Evolutionary conservation across 1,284 basidiomycete species (phyloP).

Genomic region (Uromyces viciae-fabae): DNA sequence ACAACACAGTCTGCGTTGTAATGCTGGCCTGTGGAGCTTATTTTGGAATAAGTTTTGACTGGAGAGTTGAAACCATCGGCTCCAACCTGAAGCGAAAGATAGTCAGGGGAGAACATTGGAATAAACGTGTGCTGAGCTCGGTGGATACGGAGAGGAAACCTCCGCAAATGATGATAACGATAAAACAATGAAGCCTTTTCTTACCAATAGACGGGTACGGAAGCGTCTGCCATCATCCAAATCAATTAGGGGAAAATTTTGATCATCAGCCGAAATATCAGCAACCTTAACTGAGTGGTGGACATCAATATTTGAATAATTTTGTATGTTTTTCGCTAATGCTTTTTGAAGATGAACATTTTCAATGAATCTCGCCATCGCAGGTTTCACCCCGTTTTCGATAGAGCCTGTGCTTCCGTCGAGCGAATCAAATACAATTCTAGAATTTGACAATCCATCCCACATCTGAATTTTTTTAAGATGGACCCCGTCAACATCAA

Average conservation of each 20-base stretch:
- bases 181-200: conserved; percentile 48
- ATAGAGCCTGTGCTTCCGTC: conserved; percentile 57
- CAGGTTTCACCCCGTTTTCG: conserved; percentile 53
- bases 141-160: too few relatives aligned
- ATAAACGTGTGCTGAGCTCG: not conserved
- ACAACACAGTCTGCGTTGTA: conserved; percentile 89
- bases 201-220: conserved; percentile 68
- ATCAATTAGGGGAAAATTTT: conserved; percentile 68
- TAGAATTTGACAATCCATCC: conserved; percentile 79
- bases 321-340: conserved; percentile 61
- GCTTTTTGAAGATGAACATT: conserved; percentile 84
- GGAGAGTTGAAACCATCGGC: conserved; percentile 95
- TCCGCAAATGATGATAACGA: not conserved
- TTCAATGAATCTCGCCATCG: conserved; percentile 77
- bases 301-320: conserved; percentile 53
- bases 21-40: conserved; percentile 83
- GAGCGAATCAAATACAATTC: conserved; percentile 67
- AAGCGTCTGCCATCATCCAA: conserved; percentile 65
- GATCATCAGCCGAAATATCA: conserved; percentile 48
- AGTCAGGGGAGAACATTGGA: not conserved
- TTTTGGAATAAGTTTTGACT: conserved; percentile 79
- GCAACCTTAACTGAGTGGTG: conserved; percentile 50
- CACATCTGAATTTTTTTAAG: conserved; percentile 65
- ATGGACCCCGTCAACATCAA: not conserved
- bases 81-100: conserved; percentile 64